These are phyloP conservation scores for Scheffersomyces amazonensis DNA, from an alignment of 805 yeast species.

Conservation along the genomic window DNA sequence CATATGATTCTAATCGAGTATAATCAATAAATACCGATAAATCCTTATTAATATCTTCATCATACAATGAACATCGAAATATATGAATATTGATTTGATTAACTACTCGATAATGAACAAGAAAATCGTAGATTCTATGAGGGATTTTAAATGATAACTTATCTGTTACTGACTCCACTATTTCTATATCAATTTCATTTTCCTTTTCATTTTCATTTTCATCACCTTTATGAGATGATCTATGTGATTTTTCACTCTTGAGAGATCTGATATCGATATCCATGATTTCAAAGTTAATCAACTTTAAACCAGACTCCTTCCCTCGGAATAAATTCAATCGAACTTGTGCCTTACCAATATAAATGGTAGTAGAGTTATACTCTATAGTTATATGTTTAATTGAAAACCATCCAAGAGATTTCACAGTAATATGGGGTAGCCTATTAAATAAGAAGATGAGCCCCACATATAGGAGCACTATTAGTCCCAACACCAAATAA, in stretches of 20 bases:
- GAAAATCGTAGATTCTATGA: constrained; percentile 16
- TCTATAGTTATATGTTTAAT: constrained; percentile 21
- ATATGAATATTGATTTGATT: constrained; percentile 24
- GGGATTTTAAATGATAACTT: constrained; percentile 14
- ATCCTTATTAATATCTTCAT: constrained; percentile 10
- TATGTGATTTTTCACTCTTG: no score
- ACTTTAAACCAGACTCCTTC: constrained; percentile 20
- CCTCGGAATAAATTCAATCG: constrained; percentile 20
- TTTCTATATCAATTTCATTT: neutral
- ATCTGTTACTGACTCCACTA: constrained; percentile 1
- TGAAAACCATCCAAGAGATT: constrained; percentile 29
- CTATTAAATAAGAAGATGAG: constrained; percentile 17
- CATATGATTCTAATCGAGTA: constrained; percentile 16
- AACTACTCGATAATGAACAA: constrained; percentile 15
- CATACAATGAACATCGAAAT: constrained; percentile 11
- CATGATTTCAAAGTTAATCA: constrained; percentile 23
- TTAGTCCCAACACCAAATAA: neutral
- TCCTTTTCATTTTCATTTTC: neutral
- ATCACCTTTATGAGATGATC: no score
- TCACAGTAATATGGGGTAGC: constrained; percentile 24
- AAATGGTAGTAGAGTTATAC: constrained; percentile 10
- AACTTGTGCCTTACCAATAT: constrained; percentile 16
- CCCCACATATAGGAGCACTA: constrained; percentile 12
- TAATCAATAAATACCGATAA: constrained; percentile 18
- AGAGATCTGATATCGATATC: constrained; percentile 13